Evolutionary conservation across 2,329 filamentous ascomycete species (phyloP), one percentile per base, ranked within the genome.

Genomic region (Ceratocystis papillata): DNA sequence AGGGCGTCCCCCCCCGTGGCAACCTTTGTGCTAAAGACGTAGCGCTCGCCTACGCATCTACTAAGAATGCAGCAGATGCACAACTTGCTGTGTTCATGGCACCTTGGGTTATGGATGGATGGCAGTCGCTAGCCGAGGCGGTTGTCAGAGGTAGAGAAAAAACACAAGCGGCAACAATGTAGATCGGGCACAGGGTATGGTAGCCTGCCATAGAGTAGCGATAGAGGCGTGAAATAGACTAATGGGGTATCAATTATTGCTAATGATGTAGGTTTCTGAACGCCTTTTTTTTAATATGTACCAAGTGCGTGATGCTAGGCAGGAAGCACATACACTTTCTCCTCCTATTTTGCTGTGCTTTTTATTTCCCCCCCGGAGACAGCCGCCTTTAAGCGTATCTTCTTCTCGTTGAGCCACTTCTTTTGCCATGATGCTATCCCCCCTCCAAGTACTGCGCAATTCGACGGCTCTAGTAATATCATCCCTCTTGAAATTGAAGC

Each of bases 361-460:
- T 41, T 30, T 61, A 48, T 41, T 41, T 53, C 28, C 8, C 10
- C 64, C 5, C 79, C 78, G 1, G 57, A 44, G 20, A 86, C 81
- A 12, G 80, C 82, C 63, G 83, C 81, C 72, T 84, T 85, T 68
- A 97, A 74, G 69, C 83, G 82, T 62, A 80, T 81, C 74, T 96
- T 86, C 69, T 89, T 81, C 1, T 84, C 84, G 15, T 86, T 83
- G 60, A 80, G 80, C 93, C 93, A 97, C 6, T 80, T 80, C 72
- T 84, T 86, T 72, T 97, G 89, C 80, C 91, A 83, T 0, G 78
- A 79, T 65, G 96, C 91, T 57, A 97, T 82, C 76, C 89, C 95
- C 0, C 94, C 94, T 1, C 94, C 94, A n/a, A 96, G 75, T 1
- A 96, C 73, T n/a, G 83, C 80, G 65, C 85, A 86, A 66, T 75